Evolutionary conservation across 140 eudicot species (phyloP).

Genomic region (Flaveria floridana): DNA sequence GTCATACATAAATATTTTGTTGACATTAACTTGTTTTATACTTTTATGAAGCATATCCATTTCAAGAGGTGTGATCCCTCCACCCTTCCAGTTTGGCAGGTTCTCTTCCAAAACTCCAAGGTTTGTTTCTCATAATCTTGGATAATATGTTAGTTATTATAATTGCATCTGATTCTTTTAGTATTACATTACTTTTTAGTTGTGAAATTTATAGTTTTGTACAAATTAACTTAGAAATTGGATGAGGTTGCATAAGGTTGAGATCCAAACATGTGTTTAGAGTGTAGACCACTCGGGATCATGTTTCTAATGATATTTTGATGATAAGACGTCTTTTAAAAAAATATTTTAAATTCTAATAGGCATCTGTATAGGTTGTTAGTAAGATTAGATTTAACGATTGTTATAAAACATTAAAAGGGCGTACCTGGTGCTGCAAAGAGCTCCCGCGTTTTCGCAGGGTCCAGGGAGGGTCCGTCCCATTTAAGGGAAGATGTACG

Average conservation of each 20-base stretch:
- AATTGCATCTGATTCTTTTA: neutral
- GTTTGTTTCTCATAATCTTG: conserved; percentile 25
- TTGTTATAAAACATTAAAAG: no score
- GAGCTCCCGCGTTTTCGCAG: no score
- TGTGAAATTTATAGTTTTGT: neutral
- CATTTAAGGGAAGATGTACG: no score
- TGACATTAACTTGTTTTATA: neutral
- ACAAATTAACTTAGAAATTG: neutral
- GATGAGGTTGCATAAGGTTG: conserved; percentile 23
- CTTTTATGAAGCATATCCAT: conserved; percentile 34
- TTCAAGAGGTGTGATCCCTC: conserved; percentile 36
- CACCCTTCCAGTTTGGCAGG: conserved; percentile 23
- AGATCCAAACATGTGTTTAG: conserved; percentile 25
- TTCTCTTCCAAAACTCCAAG: conserved; percentile 34
- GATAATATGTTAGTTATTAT: neutral
- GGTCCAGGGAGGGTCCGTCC: no score
- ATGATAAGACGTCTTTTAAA: no score
- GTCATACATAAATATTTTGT: neutral
- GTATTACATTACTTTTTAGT: neutral
- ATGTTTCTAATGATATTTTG: no score
- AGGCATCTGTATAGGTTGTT: no score
- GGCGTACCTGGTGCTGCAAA: no score
- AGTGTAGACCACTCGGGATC: neutral
- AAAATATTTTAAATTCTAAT: no score
- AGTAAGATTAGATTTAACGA: no score